Evolutionary conservation across 176 grass and related monocot genomes (phyloP).

Genomic region (Aegilops speltoides): DNA sequence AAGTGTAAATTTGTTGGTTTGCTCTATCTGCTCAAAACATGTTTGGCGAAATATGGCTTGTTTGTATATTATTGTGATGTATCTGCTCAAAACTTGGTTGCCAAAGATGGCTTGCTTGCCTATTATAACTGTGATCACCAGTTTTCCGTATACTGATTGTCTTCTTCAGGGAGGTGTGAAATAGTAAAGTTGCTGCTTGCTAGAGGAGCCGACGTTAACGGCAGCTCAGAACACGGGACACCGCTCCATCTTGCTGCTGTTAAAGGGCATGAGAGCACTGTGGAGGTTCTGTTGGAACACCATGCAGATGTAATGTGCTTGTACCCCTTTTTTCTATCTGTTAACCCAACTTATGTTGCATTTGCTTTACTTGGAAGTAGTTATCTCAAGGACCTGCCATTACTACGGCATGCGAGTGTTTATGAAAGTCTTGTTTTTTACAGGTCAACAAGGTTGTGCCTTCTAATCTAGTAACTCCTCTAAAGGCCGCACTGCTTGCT

Average conservation of each 20-base stretch:
- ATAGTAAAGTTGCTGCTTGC: constrained; percentile 33
- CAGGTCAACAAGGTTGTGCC: neutral
- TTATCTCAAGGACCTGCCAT: neutral
- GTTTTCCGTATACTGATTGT: neutral
- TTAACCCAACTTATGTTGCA: neutral
- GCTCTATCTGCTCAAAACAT: neutral
- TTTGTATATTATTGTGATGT: neutral
- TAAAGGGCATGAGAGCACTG: neutral
- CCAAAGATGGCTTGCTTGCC: neutral
- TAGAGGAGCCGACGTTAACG: constrained; percentile 24
- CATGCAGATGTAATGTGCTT: constrained; percentile 8
- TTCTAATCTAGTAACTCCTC: neutral
- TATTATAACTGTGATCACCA: neutral
- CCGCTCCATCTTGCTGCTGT: constrained; percentile 12
- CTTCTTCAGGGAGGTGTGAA: constrained; percentile 25
- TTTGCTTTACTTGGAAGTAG: neutral
- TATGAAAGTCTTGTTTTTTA: neutral
- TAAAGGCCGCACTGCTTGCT: neutral
- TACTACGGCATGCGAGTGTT: neutral
- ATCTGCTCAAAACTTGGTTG: neutral
- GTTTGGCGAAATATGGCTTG: neutral
- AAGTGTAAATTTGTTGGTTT: neutral
- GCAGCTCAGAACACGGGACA: neutral
- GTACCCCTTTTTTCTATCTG: neutral
- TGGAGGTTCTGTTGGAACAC: constrained; percentile 5